Evolutionary conservation across 1,139 yeast species (phyloP), one percentile per base, ranked within the genome.

Genomic region (Scheffersomyces quercinus): DNA sequence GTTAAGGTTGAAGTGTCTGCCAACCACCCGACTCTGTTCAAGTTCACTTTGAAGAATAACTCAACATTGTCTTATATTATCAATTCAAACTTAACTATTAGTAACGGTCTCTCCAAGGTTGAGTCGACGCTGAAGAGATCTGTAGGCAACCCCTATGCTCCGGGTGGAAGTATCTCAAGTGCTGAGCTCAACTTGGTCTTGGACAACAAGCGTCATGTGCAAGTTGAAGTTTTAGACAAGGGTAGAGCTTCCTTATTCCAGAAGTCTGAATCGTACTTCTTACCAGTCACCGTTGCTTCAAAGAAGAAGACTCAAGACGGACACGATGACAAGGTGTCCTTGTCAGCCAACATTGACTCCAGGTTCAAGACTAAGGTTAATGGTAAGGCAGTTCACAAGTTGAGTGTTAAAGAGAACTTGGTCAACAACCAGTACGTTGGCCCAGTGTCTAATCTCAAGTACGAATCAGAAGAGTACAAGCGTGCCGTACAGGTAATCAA

Each of bases 51-150:
- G 36, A 14, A 24, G 15, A 37, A 40, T 26, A 43, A 43, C 26
- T 39, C 46, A 12, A 43, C 46, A 15, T 37, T 43, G 34, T 14
- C 40, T 3, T 43, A 32, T 28, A 16, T 35, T 30, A 26, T 43
- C 10, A 28, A 39, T 13, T 43, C 40, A 15, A 29, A 20, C 10
- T 35, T 28, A n/a, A 31, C 35, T 8, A n/a, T 31, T 5, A 31
- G 11, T 2, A 31, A 31, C 35, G 35, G 15, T 14, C 20, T 31
- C 24, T 14, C 24, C 12, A 31, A 31, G 35, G 24, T 31, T n/a
- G 35, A 31, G n/a, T 11, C n/a, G 20, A 10, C 35, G 10, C 20
- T 20, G 11, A 31, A 31, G 24, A 31, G 9, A 20, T 10, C 35
- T 31, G 35, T 31, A 4, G 35, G 35, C 3, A 31, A 14, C 35